Conservation (phyloP, 495 filamentous ascomycete genomes). For the Penicillium macrosclerotiorum region DNA sequence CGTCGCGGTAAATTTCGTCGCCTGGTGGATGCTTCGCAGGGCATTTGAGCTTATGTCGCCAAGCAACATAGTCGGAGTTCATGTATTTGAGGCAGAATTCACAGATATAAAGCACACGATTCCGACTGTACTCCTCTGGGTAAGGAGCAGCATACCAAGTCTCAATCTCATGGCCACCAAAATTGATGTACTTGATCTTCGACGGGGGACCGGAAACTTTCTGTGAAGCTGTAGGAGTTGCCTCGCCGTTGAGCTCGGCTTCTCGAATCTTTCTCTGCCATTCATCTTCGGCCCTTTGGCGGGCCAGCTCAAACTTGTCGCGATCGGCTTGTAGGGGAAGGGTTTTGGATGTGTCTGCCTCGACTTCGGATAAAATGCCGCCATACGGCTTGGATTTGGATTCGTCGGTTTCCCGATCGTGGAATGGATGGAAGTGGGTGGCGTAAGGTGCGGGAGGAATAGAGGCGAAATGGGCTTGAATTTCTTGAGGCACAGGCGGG, state of each 20-base stretch:
- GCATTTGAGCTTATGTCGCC: constrained; percentile 97
- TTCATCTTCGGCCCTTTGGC: constrained; percentile 84
- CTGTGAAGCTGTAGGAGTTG: constrained; percentile 46
- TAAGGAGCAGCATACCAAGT: constrained; percentile 99
- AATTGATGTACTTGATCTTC: constrained; percentile 98
- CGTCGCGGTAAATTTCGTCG: constrained; percentile 96
- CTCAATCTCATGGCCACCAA: constrained; percentile 95
- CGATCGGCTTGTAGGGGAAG: constrained; percentile 77
- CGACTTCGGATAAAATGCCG: constrained; percentile 82
- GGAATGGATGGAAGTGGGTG: constrained; percentile 76
- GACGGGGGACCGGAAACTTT: constrained; percentile 85
- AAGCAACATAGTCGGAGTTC: constrained; percentile 97
- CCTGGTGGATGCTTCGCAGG: constrained; percentile 94
- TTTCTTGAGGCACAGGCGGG: constrained; percentile 31
- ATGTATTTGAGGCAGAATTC: constrained; percentile 99
- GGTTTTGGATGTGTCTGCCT: constrained; percentile 88
- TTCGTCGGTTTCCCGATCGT: constrained; percentile 85
- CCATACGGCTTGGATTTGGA: constrained; percentile 92
- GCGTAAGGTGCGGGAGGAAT: constrained; percentile 48
- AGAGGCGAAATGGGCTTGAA: constrained; percentile 46
- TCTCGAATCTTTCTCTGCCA: constrained; percentile 67
- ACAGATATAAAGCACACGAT: constrained; percentile 93
- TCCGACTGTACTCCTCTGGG: constrained; percentile 95
- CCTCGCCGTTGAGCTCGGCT: constrained; percentile 46
- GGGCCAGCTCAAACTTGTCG: constrained; percentile 80